phyloP scores from a whole-genome alignment of 495 filamentous ascomycete species.

The Schizothecium vesticola region DNA sequence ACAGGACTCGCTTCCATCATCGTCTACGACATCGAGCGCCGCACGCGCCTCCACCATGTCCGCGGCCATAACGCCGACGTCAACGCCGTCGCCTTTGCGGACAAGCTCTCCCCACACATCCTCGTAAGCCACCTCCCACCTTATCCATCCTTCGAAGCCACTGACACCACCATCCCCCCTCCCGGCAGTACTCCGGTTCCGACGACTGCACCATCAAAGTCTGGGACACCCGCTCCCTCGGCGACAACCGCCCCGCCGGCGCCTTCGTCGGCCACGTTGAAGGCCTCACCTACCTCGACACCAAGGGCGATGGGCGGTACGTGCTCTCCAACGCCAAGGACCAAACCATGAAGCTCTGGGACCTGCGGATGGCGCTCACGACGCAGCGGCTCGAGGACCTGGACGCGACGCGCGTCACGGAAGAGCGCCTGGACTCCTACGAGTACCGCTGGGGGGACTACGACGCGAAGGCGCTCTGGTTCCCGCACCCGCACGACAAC shows the following conservation, averaged over 20 bases:
- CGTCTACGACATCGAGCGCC: constrained; percentile 88
- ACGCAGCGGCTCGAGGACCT: constrained; percentile 55
- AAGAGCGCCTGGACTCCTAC: constrained; percentile 58
- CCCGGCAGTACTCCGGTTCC: constrained; percentile 88
- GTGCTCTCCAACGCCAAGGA: constrained; percentile 93
- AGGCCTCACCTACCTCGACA: constrained; percentile 91
- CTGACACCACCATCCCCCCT: too few relatives aligned
- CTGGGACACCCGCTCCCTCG: constrained; percentile 91
- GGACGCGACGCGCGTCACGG: constrained; percentile 28
- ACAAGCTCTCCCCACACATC: constrained; percentile 84
- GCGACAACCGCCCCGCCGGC: constrained; percentile 78
- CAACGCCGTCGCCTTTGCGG: constrained; percentile 95
- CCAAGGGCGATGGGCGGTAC: constrained; percentile 92
- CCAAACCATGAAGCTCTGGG: constrained; percentile 97
- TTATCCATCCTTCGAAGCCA: too few relatives aligned
- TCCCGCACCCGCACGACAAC: constrained; percentile 78
- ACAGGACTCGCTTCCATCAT: constrained; percentile 73
- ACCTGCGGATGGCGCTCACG: constrained; percentile 76
- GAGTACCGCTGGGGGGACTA: constrained; percentile 81
- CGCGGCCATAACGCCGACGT: constrained; percentile 81
- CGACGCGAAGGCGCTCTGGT: constrained; percentile 56
- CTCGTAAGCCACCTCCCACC: constrained; percentile 32
- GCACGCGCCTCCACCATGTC: constrained; percentile 66
- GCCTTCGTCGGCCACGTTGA: constrained; percentile 93
- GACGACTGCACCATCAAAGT: constrained; percentile 93